phyloP scores from a whole-genome alignment of 768 basidiomycete genomes.

The Basidioascus undulatus region DNA sequence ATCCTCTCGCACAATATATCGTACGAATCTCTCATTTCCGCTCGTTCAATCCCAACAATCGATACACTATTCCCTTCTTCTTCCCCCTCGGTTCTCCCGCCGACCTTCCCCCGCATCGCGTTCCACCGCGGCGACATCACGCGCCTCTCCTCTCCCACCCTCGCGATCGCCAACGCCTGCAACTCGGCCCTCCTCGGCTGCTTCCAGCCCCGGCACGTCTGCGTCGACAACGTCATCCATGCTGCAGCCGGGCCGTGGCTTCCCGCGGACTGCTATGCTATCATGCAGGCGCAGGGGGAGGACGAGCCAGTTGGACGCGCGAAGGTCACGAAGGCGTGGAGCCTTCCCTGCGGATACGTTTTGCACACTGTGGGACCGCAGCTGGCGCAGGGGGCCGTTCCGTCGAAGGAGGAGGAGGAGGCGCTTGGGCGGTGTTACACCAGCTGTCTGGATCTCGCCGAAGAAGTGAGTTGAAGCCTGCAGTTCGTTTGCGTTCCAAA shows the following conservation, averaged over 20 bases:
- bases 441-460: not conserved
- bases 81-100: not conserved
- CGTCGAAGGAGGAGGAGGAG: not conserved
- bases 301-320: not conserved
- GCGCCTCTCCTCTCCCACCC: not conserved
- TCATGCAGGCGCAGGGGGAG: not conserved
- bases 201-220: not conserved
- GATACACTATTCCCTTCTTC: not conserved
- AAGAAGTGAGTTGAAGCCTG: too few relatives aligned
- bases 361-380: not conserved
- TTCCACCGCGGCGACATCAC: conserved; percentile 1
- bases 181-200: conserved; percentile 1
- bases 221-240: conserved; percentile 3
- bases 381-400: not conserved
- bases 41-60: not conserved
- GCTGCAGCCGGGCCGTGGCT: not conserved
- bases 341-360: not conserved
- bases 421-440: not conserved
- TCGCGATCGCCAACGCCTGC: conserved; percentile 1
- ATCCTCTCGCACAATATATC: too few relatives aligned
- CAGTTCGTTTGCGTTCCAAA: too few relatives aligned
- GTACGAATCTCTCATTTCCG: not conserved
- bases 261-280: not conserved
- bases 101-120: not conserved
- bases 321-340: not conserved